Evolutionary conservation across 441 rosid species (phyloP).

Genomic region (Hypseocharis bilobata): DNA sequence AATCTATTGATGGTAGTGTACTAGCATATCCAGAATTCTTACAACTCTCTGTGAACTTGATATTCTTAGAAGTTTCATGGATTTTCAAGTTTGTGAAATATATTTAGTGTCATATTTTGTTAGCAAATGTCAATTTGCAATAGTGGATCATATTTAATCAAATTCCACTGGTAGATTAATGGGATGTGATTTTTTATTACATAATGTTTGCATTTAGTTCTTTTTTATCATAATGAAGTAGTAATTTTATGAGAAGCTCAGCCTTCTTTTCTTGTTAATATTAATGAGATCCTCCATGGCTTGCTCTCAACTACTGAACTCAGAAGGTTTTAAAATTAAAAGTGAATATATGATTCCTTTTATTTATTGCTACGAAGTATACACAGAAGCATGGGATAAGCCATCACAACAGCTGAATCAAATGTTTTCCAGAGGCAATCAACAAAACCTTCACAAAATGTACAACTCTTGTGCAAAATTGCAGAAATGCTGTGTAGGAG

Average conservation of each 20-base stretch:
- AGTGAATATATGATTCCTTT: too few relatives aligned
- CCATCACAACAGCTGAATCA: neutral
- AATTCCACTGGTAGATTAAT: too few relatives aligned
- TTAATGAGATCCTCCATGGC: neutral
- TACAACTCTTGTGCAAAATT: neutral
- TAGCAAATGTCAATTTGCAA: neutral
- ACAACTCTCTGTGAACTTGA: neutral
- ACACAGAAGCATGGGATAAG: neutral
- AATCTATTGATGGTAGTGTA: neutral
- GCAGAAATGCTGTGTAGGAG: neutral
- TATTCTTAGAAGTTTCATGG: neutral
- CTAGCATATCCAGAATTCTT: neutral
- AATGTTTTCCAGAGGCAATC: too few relatives aligned
- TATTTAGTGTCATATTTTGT: too few relatives aligned
- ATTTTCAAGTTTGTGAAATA: too few relatives aligned
- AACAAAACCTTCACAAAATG: neutral
- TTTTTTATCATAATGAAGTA: too few relatives aligned
- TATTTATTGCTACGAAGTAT: neutral
- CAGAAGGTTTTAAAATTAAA: too few relatives aligned
- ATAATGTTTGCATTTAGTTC: too few relatives aligned
- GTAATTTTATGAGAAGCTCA: neutral
- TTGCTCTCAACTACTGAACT: too few relatives aligned
- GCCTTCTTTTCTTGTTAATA: neutral
- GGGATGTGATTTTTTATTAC: too few relatives aligned
- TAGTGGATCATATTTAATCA: too few relatives aligned